Conservation (phyloP, 768 basidiomycete species). For the Agrocybe chaxingu region DNA sequence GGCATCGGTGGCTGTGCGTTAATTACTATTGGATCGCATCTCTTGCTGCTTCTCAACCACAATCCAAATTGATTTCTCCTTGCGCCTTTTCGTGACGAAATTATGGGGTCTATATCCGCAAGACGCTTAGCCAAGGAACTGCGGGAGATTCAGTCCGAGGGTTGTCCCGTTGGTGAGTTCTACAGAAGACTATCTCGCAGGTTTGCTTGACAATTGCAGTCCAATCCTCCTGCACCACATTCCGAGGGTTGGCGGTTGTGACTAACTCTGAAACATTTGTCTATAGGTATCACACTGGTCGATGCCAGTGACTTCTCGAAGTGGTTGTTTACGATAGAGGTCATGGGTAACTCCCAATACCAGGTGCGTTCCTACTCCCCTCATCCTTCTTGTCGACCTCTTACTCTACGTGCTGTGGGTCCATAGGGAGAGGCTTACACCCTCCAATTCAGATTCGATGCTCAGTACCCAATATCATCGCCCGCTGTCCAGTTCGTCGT, state of each 20-base stretch:
- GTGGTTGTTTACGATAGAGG: slow-evolving; percentile 79
- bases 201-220: neutral
- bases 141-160: slow-evolving; percentile 59
- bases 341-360: slow-evolving; percentile 82
- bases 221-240: no score
- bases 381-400: neutral
- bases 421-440: slow-evolving; percentile 71
- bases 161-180: slow-evolving; percentile 60
- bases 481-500: slow-evolving; percentile 87
- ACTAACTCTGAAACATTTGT: neutral
- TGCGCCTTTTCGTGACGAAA: neutral
- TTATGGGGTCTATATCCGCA: slow-evolving; percentile 57
- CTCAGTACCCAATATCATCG: slow-evolving; percentile 81
- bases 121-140: slow-evolving; percentile 72
- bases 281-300: slow-evolving; percentile 66
- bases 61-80: neutral
- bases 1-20: neutral
- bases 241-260: neutral
- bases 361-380: slow-evolving; percentile 39
- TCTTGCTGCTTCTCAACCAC: neutral
- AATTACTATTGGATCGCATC: neutral
- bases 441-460: slow-evolving; percentile 79
- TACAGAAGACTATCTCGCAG: neutral
- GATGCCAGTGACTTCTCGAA: slow-evolving; percentile 74
- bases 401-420: neutral